Evolutionary conservation across 2,329 filamentous ascomycete genomes (phyloP), one percentile per base, ranked within the genome.

Genomic region (Rutstroemia sp.): DNA sequence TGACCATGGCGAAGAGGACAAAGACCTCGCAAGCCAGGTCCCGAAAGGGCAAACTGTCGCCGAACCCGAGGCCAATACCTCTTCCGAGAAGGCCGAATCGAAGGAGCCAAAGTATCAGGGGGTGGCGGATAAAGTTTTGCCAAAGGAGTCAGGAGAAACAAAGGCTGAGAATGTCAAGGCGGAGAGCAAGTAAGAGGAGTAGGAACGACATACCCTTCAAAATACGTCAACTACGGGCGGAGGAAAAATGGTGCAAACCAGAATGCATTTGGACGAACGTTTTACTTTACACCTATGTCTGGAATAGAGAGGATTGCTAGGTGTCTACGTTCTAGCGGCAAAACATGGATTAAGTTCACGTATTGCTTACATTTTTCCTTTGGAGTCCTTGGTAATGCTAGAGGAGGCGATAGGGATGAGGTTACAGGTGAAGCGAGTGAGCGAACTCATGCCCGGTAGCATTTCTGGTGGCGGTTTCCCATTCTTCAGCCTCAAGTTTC

Each of bases 11-110:
- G 89, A 95, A 69, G 82, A 84, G 66, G 89, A 95, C 69, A 89
- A 89, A 71, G 91, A 96, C 69, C 79, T 92, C 61, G 86, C 83
- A 63, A 92, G 87, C 71, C 90, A 95, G 75, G 88, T 94, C 59
- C 81, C 83, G 69, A 92, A 89, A 75, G 77, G 76, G 58, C 71
- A 78, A 47, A 41, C 53, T 23, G 27, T 46, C 5, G 19, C 48
- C 48, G 12, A 56, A 52, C 25, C 44, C 51, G 50, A 54, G 48
- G 14, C 57, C 10, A 46, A 58, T 54, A 41, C 48, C 38, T 41
- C 58, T 12, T 54, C 55, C 34, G 61, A 58, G 30, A 62, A 64
- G 45, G 38, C 55, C 27, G 58, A 60, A 27, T 58, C 58, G 57
- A 59, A 56, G 19, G 59, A 63, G n/a, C 57, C 62, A n/a, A 60